Evolutionary conservation across 208 protist species (phyloP), one percentile per base, ranked within the genome.

Genomic region (Jaenimonas drosophilae): DNA sequence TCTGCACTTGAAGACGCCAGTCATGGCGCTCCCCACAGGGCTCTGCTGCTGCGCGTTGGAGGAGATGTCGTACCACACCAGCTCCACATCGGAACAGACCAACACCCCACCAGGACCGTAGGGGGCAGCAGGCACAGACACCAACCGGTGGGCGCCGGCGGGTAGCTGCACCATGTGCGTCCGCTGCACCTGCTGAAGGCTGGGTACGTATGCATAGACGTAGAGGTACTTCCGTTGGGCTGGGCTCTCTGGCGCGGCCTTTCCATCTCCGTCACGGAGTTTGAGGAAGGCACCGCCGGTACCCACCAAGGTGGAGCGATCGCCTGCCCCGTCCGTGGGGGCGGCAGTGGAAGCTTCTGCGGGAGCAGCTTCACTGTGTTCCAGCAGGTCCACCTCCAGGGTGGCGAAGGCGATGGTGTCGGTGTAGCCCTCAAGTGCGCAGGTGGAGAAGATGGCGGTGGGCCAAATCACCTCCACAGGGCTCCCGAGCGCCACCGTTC

Each of bases 111-210:
- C 94, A 6, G 97, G 96, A 7, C 96, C 96, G 44, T 75, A 84
- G 4, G 59, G 67, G 3, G 72, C 78, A 4, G 83, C 87, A 0
- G 96, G 96, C 1, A 98, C 82, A 12, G 85, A 19, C 38, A 96
- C 58, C 9, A 97, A 60, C 0, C 91, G 60, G 58, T 98, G 92
- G 14, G 97, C 71, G 14, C 74, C 91, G 4, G 64, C 21, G 11
- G 96, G 92, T 4, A 99, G 67, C 27, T 84, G 58, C 19, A 97
- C 76, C 24, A 79, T 75, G 66, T 88, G 89, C 42, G 98, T 98
- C 32, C 97, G 87, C 31, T 98, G 90, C 2, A 99, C 97, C 68
- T 99, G 97, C 50, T 98, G 98, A 9, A 99, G 74, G 33, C 96
- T 96, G 20, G 98, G 64, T 52, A 98, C 95, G 40, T 99, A 93